Base-by-base conservation (phyloP, 805 yeast genomes). In the Kazachstania martiniae region DNA sequence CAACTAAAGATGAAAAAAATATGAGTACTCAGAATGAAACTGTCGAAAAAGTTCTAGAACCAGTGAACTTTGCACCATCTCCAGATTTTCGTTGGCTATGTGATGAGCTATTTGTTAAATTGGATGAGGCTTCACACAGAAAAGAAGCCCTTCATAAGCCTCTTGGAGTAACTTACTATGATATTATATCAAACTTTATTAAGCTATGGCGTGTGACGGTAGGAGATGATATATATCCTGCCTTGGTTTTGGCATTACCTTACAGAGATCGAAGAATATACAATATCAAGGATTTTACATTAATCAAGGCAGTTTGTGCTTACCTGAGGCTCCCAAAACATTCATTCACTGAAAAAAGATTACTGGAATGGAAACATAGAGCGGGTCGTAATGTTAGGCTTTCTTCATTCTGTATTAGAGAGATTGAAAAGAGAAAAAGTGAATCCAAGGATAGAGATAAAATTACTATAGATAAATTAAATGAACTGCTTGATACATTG, bases 141-240 rank as follows among this genome's bases (percentile, higher is more conserved):
- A 32, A 32, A n/a, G 40, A 42, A 8, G 31, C 38, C 3, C 23
- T 39, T 16, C 34, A 34, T 3, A 51, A 46, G 31, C 40, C 56
- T 3, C 30, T 38, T 12, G 33, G 46, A 32, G 29, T 35, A 22
- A 40, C 41, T 23, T 50, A 52, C 28, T 33, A 44, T 5, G 46
- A 53, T 14, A 41, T 59, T 1, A 53, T 72, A 3, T 35, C 44
- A 0, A 40, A 43, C 12, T 78, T 74, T 45, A 57, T 74, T 19
- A 47, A 49, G 4, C 49, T 61, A 24, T 78, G 81, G 79, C 53
- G 74, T 23, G 43, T 42, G 12, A 55, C 63, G 2, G 75, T 77
- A 0, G 85, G 85, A 0, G 53, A 63, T 12, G 68, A 86, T 51
- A 65, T 86, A 3, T 75, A 67, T 43, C 87, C 89, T 0, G 77